phyloP scores from a whole-genome alignment of 2,329 filamentous ascomycete species.

The Lecanicillium sp. region DNA sequence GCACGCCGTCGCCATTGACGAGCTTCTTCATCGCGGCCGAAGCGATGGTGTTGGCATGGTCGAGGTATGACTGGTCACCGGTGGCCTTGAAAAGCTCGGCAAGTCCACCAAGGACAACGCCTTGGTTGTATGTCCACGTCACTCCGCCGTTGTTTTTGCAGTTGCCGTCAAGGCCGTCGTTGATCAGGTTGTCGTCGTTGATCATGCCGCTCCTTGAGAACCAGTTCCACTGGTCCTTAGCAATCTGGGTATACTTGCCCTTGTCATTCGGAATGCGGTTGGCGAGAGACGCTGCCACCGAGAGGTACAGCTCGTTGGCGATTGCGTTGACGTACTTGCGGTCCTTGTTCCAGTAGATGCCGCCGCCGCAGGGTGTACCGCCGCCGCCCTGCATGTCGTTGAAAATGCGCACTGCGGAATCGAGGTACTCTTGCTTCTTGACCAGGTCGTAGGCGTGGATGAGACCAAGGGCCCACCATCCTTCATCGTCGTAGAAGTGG shows the following conservation, averaged over 20 bases:
- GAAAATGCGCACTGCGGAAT: slow-evolving; percentile 47
- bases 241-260: slow-evolving; percentile 38
- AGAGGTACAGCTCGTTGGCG: slow-evolving; percentile 52
- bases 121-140: slow-evolving; percentile 54
- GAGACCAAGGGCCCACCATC: slow-evolving; percentile 58
- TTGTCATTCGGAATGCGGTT: slow-evolving; percentile 37
- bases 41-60: slow-evolving; percentile 43
- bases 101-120: slow-evolving; percentile 49
- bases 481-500: slow-evolving; percentile 53
- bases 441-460: slow-evolving; percentile 52
- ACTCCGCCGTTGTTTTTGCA: slow-evolving; percentile 47
- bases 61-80: slow-evolving; percentile 34
- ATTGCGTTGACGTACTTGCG: slow-evolving; percentile 47
- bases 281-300: slow-evolving; percentile 47
- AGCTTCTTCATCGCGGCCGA: slow-evolving; percentile 43
- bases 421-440: slow-evolving; percentile 42
- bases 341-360: slow-evolving; percentile 52
- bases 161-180: slow-evolving; percentile 44
- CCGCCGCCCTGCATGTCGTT: slow-evolving; percentile 48
- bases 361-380: slow-evolving; percentile 43
- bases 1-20: slow-evolving; percentile 38
- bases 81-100: slow-evolving; percentile 44
- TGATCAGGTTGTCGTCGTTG: slow-evolving; percentile 43
- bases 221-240: slow-evolving; percentile 47
- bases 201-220: slow-evolving; percentile 46